Conservation (phyloP, 345 rosid species). For the Pistacia vera region DNA sequence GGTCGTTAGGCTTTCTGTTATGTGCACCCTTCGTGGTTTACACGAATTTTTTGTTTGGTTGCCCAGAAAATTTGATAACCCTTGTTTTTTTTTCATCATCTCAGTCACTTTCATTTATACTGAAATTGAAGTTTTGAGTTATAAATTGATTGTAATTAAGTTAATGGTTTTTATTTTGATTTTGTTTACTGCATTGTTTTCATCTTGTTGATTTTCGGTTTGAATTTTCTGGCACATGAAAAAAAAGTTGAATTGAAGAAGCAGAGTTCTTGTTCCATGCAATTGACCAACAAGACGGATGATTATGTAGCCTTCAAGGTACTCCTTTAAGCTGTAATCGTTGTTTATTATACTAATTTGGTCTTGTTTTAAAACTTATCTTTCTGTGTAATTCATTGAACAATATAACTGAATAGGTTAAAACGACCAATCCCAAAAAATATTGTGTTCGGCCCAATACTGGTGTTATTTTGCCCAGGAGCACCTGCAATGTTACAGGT, state of each 20-base stretch:
- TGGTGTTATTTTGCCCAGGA: slow-evolving; percentile 67
- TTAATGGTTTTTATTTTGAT: neutral
- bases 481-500: slow-evolving; percentile 72
- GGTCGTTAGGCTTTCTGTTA: neutral
- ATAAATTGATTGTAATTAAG: neutral
- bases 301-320: slow-evolving; percentile 82
- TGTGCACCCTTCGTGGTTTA: neutral
- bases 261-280: slow-evolving; percentile 81
- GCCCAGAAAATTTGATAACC: neutral
- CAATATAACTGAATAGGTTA: slow-evolving; percentile 50
- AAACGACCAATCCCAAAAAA: slow-evolving; percentile 85
- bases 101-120: neutral
- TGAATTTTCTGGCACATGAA: slow-evolving; percentile 17
- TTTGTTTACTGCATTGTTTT: neutral
- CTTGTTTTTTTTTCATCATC: neutral
- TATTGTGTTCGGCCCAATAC: slow-evolving; percentile 88
- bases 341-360: neutral
- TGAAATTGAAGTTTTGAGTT: neutral
- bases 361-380: slow-evolving; percentile 8
- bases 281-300: slow-evolving; percentile 69
- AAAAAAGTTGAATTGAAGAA: slow-evolving; percentile 80
- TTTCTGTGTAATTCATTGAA: neutral
- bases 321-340: neutral
- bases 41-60: slow-evolving; percentile 5
- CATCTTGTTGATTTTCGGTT: neutral